Evolutionary conservation across 345 rosid species (phyloP).

Genomic region (thale cress (Arabidopsis thaliana)): TAIR10.1 NC_003076.8:5878001-5878500

Average conservation of each 20-base stretch:
- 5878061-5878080: slow-evolving; percentile 98
- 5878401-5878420: background rate
- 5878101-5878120: slow-evolving; percentile 79
- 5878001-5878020: slow-evolving; percentile 87
- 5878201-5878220: slow-evolving; percentile 31
- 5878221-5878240: slow-evolving; percentile 23
- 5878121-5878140: slow-evolving; percentile 37
- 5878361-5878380: background rate
- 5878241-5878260: slow-evolving; percentile 46
- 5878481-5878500: slow-evolving; percentile 32
- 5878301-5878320: slow-evolving; percentile 39
- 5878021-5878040: slow-evolving; percentile 99
- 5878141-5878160: slow-evolving; percentile 1
- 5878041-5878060: slow-evolving; percentile 93
- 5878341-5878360: slow-evolving; percentile 1
- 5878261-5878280: slow-evolving; percentile 48
- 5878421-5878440: slow-evolving; percentile 25
- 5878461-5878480: slow-evolving; percentile 19
- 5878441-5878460: slow-evolving; percentile 33
- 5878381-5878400: slow-evolving; percentile 1
- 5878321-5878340: slow-evolving; percentile 41
- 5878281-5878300: slow-evolving; percentile 29
- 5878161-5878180: slow-evolving; percentile 32
- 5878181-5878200: slow-evolving; percentile 27
- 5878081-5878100: slow-evolving; percentile 99